Evolutionary conservation across 2,329 filamentous ascomycete species (phyloP), one percentile per base, ranked within the genome.

Genomic region (Xylariaceae sp.): DNA sequence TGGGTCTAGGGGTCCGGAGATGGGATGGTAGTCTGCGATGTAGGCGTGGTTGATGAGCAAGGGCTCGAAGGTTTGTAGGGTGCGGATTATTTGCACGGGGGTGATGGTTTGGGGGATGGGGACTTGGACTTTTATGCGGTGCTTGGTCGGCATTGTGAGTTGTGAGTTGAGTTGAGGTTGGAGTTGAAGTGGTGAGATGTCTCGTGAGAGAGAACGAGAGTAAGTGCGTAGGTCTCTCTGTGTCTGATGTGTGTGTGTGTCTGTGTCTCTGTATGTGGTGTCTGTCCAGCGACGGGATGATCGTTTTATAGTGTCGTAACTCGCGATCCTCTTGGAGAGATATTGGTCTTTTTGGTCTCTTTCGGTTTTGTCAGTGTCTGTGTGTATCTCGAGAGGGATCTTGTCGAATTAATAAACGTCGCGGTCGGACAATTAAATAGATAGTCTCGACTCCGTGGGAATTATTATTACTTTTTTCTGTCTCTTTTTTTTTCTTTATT

Each of bases 11-110:
- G 39, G 47, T 2, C 53, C 41, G 1, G 45, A 4, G 13, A 61
- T 61, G 13, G 55, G 58, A 2, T 30, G 34, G 56, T 63, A 63
- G n/a, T 51, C 41, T 39, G 58, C 47, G 23, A 63, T 51, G 48
- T 59, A 59, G 30, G n/a, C 9, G 53, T 63, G 59, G 47, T 58
- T 54, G 48, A 58, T 56, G 15, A 61, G 59, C 7, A 63, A 47
- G 10, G 58, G 58, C 56, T 63, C 58, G 56, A 63, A 63, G 6
- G 50, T 55, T 39, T 63, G 61, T 6, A 63, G 53, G 5, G 59
- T 59, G 7, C 49, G 37, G 34, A 63, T 49, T 1, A 63, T 56
- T 39, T 48, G 30, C 7, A 39, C 50, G 1, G 61, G 61, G 11
- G 56, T 44, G 0, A 63, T 11, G 2, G 41, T 37, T 4, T 47